Base-by-base conservation (phyloP, 1,284 basidiomycete genomes). In the Trichosporon sp. region DNA sequence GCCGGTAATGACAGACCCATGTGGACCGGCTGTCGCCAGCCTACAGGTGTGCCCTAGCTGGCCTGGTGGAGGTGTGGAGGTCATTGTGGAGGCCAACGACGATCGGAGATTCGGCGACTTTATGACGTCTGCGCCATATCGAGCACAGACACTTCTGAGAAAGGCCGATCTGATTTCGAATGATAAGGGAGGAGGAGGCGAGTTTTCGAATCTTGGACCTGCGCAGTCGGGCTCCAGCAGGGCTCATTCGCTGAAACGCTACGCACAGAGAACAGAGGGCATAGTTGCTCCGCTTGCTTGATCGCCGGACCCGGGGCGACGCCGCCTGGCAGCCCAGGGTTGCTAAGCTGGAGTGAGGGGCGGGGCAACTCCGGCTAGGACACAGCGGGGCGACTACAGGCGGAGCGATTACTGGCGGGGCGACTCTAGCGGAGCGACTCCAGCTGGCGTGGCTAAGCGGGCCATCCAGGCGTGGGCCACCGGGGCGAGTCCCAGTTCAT, bases 41-140 rank as follows among this genome's bases (percentile, higher is more conserved):
- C n/a, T n/a, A n/a, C n/a, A n/a, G n/a, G n/a, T n/a, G n/a, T n/a
- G n/a, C n/a, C 21, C 19, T 23, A 16, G 13, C 13, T 11, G 49
- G n/a, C n/a, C n/a, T n/a, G n/a, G n/a, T n/a, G n/a, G n/a, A n/a
- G n/a, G n/a, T n/a, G 49, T 54, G 49, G 49, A 54, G 49, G 49
- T 13, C 25, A 19, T 34, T 11, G 49, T 54, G 49, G 49, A 54
- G 49, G 49, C 27, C 5, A 29, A 29, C 49, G 4, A 54, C 19
- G 9, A 21, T 54, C 49, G 49, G 49, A 54, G 25, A 54, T 54
- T 54, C 49, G 49, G 49, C 49, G 49, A 31, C 49, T 54, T 54
- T 54, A 54, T 54, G 49, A 54, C 49, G 27, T 54, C 49, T n/a
- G n/a, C n/a, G 31, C 49, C 25, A 9, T 27, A 31, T 54, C 49